phyloP scores from a whole-genome alignment of 306 rosid genomes.

The Dicorynia guianensis region DNA sequence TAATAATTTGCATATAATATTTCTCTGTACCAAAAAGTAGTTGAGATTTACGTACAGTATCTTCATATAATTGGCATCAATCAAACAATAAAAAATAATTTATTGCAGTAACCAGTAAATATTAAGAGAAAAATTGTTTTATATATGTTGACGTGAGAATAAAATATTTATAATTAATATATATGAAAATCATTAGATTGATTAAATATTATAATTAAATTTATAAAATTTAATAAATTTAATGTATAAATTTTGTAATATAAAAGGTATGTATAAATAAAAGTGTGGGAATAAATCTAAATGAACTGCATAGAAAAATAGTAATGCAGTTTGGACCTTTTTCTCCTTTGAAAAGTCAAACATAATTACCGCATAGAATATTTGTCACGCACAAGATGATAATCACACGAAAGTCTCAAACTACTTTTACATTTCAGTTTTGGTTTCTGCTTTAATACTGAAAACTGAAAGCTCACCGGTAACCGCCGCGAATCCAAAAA shows the following conservation, averaged over 20 bases:
- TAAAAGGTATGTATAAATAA: too few relatives aligned
- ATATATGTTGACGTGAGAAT: too few relatives aligned
- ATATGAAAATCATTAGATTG: too few relatives aligned
- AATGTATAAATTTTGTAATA: too few relatives aligned
- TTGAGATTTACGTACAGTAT: neutral
- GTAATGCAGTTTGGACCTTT: neutral
- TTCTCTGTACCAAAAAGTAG: slow-evolving; percentile 7
- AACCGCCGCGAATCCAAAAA: slow-evolving; percentile 68
- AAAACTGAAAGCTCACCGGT: slow-evolving; percentile 64
- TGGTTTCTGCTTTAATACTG: neutral
- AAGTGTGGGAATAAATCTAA: too few relatives aligned
- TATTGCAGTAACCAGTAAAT: neutral
- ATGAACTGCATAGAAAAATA: too few relatives aligned
- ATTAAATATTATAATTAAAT: too few relatives aligned
- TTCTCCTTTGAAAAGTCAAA: slow-evolving; percentile 55
- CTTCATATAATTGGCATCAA: neutral
- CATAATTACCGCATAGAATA: slow-evolving; percentile 37
- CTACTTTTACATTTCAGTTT: neutral
- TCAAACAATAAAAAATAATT: neutral
- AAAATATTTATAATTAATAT: too few relatives aligned
- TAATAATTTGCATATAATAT: slow-evolving; percentile 1
- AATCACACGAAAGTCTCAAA: slow-evolving; percentile 5
- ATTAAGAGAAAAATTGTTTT: too few relatives aligned
- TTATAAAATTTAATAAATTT: too few relatives aligned
- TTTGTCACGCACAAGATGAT: neutral